Evolutionary conservation across 768 basidiomycete species (phyloP).

Genomic region (Suillus subalutaceus): DNA sequence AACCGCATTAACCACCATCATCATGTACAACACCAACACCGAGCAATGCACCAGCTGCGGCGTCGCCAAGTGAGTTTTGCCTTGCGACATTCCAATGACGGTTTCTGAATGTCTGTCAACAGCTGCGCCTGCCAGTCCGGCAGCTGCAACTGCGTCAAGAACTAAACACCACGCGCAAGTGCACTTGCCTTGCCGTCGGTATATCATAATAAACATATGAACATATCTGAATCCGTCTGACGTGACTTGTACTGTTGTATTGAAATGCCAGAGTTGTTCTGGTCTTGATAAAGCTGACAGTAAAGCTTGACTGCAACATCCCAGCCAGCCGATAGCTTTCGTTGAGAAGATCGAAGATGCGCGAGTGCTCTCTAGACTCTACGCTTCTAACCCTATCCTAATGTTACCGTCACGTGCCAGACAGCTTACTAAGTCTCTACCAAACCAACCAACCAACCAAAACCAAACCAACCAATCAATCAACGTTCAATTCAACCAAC

Average conservation of each 20-base stretch:
- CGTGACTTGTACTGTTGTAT: neutral
- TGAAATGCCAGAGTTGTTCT: neutral
- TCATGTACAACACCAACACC: conserved; percentile 1
- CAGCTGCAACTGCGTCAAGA: conserved; percentile 10
- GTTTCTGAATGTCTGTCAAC: neutral
- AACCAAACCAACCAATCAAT: no score
- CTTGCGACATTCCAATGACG: no score
- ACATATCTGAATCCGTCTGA: neutral
- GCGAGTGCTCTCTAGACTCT: no score
- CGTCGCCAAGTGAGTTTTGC: conserved; percentile 7
- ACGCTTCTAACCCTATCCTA: no score
- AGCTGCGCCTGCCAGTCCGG: conserved; percentile 13
- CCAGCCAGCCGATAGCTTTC: no score
- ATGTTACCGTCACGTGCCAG: no score
- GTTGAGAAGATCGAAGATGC: no score
- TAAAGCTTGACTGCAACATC: neutral
- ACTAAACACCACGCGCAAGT: neutral
- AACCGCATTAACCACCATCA: neutral
- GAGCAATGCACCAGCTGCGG: conserved; percentile 5
- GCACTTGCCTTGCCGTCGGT: neutral
- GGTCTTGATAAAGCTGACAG: neutral
- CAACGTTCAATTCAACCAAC: no score
- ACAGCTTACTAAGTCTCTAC: no score
- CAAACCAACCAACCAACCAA: no score
- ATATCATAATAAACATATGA: neutral